Evolutionary conservation across 2,329 filamentous ascomycete species (phyloP), one percentile per base, ranked within the genome.

Genomic region (Exophiala xenobiotica): DNA sequence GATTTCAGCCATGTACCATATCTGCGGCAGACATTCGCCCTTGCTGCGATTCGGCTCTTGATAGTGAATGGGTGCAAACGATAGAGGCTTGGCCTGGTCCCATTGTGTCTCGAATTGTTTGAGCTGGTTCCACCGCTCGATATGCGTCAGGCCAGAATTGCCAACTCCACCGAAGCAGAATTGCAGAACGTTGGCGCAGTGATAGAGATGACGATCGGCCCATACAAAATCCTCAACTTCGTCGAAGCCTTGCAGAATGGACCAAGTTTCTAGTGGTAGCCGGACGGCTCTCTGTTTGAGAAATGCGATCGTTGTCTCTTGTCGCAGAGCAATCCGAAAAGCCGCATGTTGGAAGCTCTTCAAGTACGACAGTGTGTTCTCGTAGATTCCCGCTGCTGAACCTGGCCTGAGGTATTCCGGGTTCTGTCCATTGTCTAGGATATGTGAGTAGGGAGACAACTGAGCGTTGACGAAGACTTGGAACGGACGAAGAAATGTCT

Each of bases 161-260:
- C 29, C 19, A 6, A 41, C 48, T n/a, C 65, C 55, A 51, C 68
- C 56, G 61, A 84, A 85, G 62, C 82, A 86, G 59, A 78, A 83
- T 54, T 83, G 80, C 12, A 86, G 67, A 1, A 85, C 79, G 54
- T 84, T 80, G n/a, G 81, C 81, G 47, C 81, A 81, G 59, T 82
- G 78, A 2, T 82, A 74, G 0, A 86, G 75, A 12, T 82, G 78
- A 12, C 81, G 74, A 63, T 85, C 83, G 1, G 81, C 51, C 58
- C 58, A 61, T 12, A 59, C 41, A 16, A 56, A 56, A 33, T 62
- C 60, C 40, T 61, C 57, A n/a, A 51, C 56, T 18, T 59, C 53
- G 3, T 59, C 53, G 22, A 62, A 62, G 1, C 52, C 57, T 16
- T 58, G 46, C 6, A 62, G 51, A 6, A 58, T 49, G 20, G 54